Conservation (phyloP, 2,329 filamentous ascomycete species). For the Aspergillus sp. region DNA sequence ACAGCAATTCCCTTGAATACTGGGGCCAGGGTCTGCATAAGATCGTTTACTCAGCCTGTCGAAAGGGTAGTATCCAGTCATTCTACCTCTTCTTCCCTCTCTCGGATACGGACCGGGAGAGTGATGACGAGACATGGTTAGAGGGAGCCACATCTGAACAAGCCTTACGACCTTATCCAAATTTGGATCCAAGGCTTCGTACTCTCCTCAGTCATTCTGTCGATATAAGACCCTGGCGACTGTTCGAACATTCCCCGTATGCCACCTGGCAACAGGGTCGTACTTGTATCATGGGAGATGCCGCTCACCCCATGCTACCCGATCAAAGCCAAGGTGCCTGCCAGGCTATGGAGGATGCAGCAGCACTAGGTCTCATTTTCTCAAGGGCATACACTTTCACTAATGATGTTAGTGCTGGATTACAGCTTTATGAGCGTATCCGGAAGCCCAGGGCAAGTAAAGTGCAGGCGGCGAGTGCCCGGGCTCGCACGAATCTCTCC, state of each 20-base stretch:
- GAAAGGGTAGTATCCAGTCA: constrained; percentile 36
- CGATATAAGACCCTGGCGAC: constrained; percentile 28
- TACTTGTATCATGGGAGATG: constrained; percentile 31
- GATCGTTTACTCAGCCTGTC: constrained; percentile 42
- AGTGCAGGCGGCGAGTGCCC: constrained; percentile 30
- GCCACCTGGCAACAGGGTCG: constrained; percentile 30
- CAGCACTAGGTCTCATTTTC: constrained; percentile 39
- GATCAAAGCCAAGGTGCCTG: constrained; percentile 37
- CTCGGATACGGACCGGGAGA: constrained; percentile 16
- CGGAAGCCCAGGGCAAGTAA: constrained; percentile 30
- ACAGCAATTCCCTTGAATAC: constrained; percentile 30
- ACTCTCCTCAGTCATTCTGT: constrained; percentile 22
- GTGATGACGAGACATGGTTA: constrained; percentile 26
- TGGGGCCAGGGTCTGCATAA: constrained; percentile 41
- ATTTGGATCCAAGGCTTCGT: constrained; percentile 22
- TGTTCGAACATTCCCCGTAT: constrained; percentile 28
- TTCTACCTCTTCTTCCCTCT: constrained; percentile 42
- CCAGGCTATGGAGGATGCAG: constrained; percentile 44
- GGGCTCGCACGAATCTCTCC: constrained; percentile 25
- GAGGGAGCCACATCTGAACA: constrained; percentile 21
- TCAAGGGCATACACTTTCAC: constrained; percentile 19
- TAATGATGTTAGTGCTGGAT: constrained; percentile 19
- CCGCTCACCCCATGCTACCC: constrained; percentile 35
- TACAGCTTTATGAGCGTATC: constrained; percentile 28
- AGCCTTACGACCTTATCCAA: constrained; percentile 23